phyloP scores from a whole-genome alignment of 306 rosid genomes.

The Amphicarpaea edgeworthii region DNA sequence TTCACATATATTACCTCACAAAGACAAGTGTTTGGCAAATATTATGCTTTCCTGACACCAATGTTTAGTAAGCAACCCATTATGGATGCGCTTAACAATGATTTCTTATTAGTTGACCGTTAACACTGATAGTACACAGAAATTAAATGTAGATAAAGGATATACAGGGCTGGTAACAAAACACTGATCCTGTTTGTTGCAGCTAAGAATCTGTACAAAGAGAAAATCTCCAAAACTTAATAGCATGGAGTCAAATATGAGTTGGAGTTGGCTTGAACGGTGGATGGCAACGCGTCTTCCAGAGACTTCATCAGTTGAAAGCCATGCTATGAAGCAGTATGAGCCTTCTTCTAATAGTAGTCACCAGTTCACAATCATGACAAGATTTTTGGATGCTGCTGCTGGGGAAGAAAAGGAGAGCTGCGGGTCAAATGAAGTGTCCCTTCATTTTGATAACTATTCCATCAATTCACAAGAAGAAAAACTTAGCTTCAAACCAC shows the following conservation, averaged over 20 bases:
- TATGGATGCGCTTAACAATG: too few species aligned
- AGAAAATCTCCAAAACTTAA: slow-evolving; percentile 57
- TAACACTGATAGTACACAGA: neutral
- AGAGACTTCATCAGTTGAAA: slow-evolving; percentile 65
- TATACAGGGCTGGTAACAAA: neutral
- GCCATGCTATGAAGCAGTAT: slow-evolving; percentile 53
- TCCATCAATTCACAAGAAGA: slow-evolving; percentile 53
- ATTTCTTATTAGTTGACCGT: neutral
- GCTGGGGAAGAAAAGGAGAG: slow-evolving; percentile 86
- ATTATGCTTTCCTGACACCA: too few species aligned
- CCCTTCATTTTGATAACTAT: slow-evolving; percentile 61
- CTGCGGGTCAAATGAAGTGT: slow-evolving; percentile 90
- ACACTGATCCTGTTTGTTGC: slow-evolving; percentile 20
- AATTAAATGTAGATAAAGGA: neutral
- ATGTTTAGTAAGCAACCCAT: too few species aligned
- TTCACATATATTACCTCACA: too few species aligned
- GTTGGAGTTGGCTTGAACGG: slow-evolving; percentile 98
- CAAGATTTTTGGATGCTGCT: slow-evolving; percentile 57
- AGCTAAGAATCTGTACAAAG: slow-evolving; percentile 87
- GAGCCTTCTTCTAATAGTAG: slow-evolving; percentile 49
- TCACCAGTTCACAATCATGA: slow-evolving; percentile 44
- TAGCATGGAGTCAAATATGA: slow-evolving; percentile 67
- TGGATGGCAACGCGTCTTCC: slow-evolving; percentile 98
- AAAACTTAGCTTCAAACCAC: slow-evolving; percentile 46
- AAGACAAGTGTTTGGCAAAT: too few species aligned